Evolutionary conservation across 345 rosid genomes (phyloP).

Genomic region (Adansonia digitata): DNA sequence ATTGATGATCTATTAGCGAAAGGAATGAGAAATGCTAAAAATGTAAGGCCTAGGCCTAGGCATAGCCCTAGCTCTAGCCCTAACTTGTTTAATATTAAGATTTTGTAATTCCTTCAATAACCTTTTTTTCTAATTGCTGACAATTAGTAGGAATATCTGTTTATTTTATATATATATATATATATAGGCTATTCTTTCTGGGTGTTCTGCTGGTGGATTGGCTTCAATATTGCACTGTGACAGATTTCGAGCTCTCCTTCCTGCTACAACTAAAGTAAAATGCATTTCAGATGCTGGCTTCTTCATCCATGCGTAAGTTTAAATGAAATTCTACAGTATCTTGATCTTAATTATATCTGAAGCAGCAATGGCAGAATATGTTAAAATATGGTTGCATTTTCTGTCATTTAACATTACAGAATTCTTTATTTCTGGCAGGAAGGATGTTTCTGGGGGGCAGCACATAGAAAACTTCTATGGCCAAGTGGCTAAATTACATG

Average conservation of each 20-base stretch:
- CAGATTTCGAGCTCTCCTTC: slow-evolving; percentile 59
- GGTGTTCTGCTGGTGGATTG: slow-evolving; percentile 96
- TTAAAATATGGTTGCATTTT: background rate
- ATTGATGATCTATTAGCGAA: slow-evolving; percentile 63
- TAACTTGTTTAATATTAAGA: background rate
- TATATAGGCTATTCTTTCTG: slow-evolving; percentile 74
- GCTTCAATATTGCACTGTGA: slow-evolving; percentile 84
- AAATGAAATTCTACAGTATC: background rate
- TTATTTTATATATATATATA: background rate
- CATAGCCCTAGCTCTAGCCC: too few relatives aligned
- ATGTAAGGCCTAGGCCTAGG: slow-evolving; percentile 41
- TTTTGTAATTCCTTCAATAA: background rate
- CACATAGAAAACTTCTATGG: slow-evolving; percentile 52
- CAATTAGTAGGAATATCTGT: background rate
- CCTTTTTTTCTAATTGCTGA: background rate
- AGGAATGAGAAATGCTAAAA: slow-evolving; percentile 81
- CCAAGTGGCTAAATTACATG: slow-evolving; percentile 70
- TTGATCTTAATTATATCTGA: background rate
- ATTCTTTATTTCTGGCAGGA: slow-evolving; percentile 37
- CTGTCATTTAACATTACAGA: background rate
- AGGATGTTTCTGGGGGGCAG: slow-evolving; percentile 62
- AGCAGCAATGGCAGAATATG: background rate
- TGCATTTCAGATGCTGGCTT: slow-evolving; percentile 92
- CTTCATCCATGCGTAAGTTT: slow-evolving; percentile 65
- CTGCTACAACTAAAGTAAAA: slow-evolving; percentile 62